Conservation (phyloP, 345 rosid genomes). For the Gossypium herbaceum region DNA sequence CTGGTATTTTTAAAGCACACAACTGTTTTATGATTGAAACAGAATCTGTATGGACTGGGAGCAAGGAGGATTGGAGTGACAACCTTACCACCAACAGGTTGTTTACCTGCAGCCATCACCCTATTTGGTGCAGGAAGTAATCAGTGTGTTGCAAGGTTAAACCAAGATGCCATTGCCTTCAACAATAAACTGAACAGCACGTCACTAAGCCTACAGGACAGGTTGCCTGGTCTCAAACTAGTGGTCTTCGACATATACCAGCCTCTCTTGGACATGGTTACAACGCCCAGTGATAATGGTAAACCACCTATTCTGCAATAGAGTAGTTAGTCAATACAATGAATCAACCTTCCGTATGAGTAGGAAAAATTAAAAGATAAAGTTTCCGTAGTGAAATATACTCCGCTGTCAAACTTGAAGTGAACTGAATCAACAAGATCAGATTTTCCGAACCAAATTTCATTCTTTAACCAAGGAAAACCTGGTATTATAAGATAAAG, state of each 20-base stretch:
- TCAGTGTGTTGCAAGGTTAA: constrained; percentile 64
- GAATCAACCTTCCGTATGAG: not conserved
- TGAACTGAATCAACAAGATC: not conserved
- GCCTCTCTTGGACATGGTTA: constrained; percentile 71
- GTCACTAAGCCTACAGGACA: constrained; percentile 45
- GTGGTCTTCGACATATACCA: constrained; percentile 71
- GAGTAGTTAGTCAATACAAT: constrained; percentile 2
- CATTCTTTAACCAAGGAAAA: constrained; percentile 7
- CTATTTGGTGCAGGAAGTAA: constrained; percentile 72
- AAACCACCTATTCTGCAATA: constrained; percentile 24
- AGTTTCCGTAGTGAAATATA: no score
- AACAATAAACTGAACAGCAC: constrained; percentile 66
- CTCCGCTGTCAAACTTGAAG: not conserved
- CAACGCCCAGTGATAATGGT: constrained; percentile 60
- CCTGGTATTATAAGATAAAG: not conserved
- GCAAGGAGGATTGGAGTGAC: constrained; percentile 83
- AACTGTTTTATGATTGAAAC: constrained; percentile 32
- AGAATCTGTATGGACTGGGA: constrained; percentile 71
- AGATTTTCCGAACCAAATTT: not conserved
- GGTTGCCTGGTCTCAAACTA: constrained; percentile 71
- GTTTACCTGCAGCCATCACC: constrained; percentile 86
- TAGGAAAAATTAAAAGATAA: not conserved
- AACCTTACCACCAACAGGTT: constrained; percentile 75
- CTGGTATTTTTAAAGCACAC: constrained; percentile 16
- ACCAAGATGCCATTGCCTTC: constrained; percentile 64